Evolutionary conservation across 2,329 filamentous ascomycete species (phyloP).

Genomic region (Diplodia corticola): DNA sequence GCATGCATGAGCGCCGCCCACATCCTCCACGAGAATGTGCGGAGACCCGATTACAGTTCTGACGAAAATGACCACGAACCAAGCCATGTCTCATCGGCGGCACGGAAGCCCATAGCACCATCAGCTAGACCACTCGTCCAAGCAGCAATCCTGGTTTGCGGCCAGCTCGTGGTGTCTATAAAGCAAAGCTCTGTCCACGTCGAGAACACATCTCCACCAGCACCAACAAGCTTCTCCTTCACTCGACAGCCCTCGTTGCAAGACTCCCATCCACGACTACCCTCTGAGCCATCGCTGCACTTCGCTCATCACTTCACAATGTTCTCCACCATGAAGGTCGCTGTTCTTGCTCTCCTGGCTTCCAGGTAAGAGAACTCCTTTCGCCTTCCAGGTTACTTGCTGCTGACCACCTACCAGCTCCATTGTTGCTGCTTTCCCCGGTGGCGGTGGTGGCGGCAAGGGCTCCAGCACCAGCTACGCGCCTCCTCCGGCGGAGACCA

Average conservation of each 20-base stretch:
- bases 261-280: slow-evolving; percentile 24
- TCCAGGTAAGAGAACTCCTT: background rate
- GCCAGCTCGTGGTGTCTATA: slow-evolving; percentile 14
- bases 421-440: slow-evolving; percentile 12
- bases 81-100: slow-evolving; percentile 6
- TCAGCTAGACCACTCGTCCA: background rate
- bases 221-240: slow-evolving; percentile 22
- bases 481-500: background rate
- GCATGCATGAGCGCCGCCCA: slow-evolving; percentile 15
- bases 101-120: background rate
- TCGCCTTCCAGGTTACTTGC: background rate
- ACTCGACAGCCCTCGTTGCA: slow-evolving; percentile 23
- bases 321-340: slow-evolving; percentile 21
- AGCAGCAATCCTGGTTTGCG: background rate
- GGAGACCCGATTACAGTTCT: slow-evolving; percentile 23
- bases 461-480: background rate
- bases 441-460: background rate
- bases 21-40: slow-evolving; percentile 18
- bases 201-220: slow-evolving; percentile 12
- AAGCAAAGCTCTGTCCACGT: slow-evolving; percentile 25
- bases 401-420: background rate
- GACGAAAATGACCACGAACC: slow-evolving; percentile 8
- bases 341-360: slow-evolving; percentile 18
- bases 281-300: slow-evolving; percentile 24
- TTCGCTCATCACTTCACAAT: slow-evolving; percentile 18